Conservation (phyloP, 2,329 filamentous ascomycete species). For the Fusarium azukiicola region DNA sequence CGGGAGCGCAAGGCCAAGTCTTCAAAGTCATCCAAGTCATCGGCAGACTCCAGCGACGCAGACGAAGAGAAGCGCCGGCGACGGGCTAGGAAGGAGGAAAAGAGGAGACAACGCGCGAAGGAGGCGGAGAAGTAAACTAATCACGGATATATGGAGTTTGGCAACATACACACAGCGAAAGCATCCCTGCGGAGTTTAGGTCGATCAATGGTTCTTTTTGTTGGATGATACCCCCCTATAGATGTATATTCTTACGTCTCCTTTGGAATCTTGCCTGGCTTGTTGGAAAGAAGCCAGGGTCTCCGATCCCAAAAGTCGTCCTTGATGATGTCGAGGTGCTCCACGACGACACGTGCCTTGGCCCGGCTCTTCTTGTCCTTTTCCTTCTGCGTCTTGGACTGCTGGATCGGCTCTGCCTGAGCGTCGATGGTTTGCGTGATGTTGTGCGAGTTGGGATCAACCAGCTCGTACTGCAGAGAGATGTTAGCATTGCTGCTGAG, state of each 20-base stretch:
- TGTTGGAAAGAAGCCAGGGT: slow-evolving; percentile 91
- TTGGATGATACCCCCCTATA: slow-evolving; percentile 58
- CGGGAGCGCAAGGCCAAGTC: slow-evolving; percentile 52
- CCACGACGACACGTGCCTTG: slow-evolving; percentile 90
- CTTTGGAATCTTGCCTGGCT: slow-evolving; percentile 85
- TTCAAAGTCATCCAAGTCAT: slow-evolving; percentile 53
- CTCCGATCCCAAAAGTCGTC: slow-evolving; percentile 95
- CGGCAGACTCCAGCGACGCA: slow-evolving; percentile 54
- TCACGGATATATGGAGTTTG: slow-evolving; percentile 29
- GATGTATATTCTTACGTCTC: slow-evolving; percentile 66
- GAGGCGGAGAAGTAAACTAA: slow-evolving; percentile 44
- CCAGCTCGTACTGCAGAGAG: slow-evolving; percentile 82
- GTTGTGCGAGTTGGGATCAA: slow-evolving; percentile 76
- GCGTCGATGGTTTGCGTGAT: slow-evolving; percentile 70
- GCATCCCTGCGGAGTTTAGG: slow-evolving; percentile 55
- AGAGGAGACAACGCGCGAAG: slow-evolving; percentile 57
- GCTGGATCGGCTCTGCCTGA: slow-evolving; percentile 73
- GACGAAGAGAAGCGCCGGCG: slow-evolving; percentile 71
- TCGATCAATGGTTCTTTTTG: slow-evolving; percentile 41
- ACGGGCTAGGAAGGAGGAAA: slow-evolving; percentile 67
- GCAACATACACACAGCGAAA: slow-evolving; percentile 40
- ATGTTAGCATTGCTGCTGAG: slow-evolving; percentile 47
- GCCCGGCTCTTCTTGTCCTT: slow-evolving; percentile 90
- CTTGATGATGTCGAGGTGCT: slow-evolving; percentile 96
- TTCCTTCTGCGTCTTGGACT: slow-evolving; percentile 90